Base-by-base conservation (phyloP, 1,284 basidiomycete species). In the Schizopora paradoxa region DNA sequence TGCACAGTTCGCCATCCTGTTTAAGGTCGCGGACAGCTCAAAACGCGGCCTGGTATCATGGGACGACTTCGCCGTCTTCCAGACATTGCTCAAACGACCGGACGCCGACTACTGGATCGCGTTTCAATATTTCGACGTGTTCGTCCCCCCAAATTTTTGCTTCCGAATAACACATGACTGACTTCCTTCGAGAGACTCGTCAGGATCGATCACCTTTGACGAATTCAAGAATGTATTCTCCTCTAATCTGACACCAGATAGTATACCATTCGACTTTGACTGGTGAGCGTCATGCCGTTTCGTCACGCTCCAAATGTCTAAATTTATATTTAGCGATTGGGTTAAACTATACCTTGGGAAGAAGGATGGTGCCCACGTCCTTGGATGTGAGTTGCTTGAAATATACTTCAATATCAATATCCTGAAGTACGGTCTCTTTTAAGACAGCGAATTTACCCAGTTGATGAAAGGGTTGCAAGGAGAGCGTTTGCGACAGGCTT, bases 401-500 rank as follows among this genome's bases (percentile, higher is more conserved):
- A 6, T 0, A 34, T n/a, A 19, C 23, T 21, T 23, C 25, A 33
- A 45, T 11, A 11, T 43, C 53, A 32, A 23, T 27, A 31, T 34
- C 22, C 48, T 56, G 11, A 40, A 36, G 37, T 18, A 31, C 45
- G 52, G 38, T 47, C 46, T 33, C 16, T 39, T 27, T 13, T 29
- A 54, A 92, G 89, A 92, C 68, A 86, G 87, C 62, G 92, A 96
- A 67, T 96, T 96, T 67, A 95, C 91, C 27, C 90, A 91, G 68
- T 70, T 97, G 52, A 95, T 97, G 91, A 96, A 95, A 67, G 93
- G 91, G 35, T 76, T 96, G 51, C 93, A 95, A 70, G 93, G 92
- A 58, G 93, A 97, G 66, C 84, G 93, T 38, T 74, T 96, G 49
- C 83, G 93, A 53, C 93, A 97, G 68, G 86, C 91, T 25, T 96